Percentiles rank a stretch among this genome's conserved stretches.
Evolutionary conservation across 1,284 basidiomycete species (phyloP).

Genomic region (Exsudoporus floridanus): DNA sequence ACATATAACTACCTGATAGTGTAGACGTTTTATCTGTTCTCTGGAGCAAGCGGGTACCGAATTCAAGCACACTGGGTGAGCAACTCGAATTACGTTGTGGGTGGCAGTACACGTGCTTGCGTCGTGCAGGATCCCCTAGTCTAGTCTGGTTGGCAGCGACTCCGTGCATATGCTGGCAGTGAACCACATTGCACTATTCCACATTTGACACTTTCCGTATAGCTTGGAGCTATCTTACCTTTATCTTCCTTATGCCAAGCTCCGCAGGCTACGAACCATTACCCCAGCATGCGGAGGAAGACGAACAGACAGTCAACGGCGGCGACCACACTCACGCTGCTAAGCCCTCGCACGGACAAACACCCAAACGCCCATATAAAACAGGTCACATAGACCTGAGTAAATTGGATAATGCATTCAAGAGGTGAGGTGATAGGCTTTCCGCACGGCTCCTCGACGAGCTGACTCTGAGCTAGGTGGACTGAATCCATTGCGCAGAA

Average conservation of each 20-base stretch:
- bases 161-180: slow-evolving; percentile 13
- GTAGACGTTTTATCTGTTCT: no score
- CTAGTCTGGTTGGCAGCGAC: slow-evolving; percentile 1
- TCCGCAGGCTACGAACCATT: slow-evolving; percentile 66
- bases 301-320: slow-evolving; percentile 48
- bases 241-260: slow-evolving; percentile 43
- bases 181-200: slow-evolving; percentile 16
- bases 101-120: slow-evolving; percentile 24
- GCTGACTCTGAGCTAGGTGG: slow-evolving; percentile 51
- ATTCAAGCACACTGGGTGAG: neutral
- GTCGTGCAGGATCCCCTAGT: neutral
- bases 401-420: slow-evolving; percentile 79
- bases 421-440: slow-evolving; percentile 47
- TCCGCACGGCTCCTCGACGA: neutral
- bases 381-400: slow-evolving; percentile 71
- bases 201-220: slow-evolving; percentile 1
- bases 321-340: slow-evolving; percentile 37
- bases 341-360: slow-evolving; percentile 39
- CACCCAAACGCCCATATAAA: slow-evolving; percentile 47
- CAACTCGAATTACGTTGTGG: slow-evolving; percentile 5
- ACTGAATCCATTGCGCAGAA: slow-evolving; percentile 83
- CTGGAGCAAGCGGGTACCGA: neutral
- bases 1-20: no score
- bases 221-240: slow-evolving; percentile 5
- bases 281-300: slow-evolving; percentile 57